Base-by-base conservation (phyloP, 257 asterid genomes). In the Gynochthodes officinalis region DNA sequence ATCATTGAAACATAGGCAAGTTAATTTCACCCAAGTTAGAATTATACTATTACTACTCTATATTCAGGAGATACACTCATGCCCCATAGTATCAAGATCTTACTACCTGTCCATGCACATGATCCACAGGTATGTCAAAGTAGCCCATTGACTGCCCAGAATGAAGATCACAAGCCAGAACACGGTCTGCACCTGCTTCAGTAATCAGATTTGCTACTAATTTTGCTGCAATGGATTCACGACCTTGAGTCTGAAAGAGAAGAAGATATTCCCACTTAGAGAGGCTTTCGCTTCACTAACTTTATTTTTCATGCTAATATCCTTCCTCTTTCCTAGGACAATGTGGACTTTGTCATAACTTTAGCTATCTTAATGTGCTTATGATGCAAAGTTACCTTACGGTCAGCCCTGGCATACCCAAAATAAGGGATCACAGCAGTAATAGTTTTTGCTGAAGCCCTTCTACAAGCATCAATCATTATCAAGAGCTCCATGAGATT, bases 111-210 rank as follows among this genome's bases (percentile, higher is more conserved):
- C 97, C 86, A 82, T 92, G 81, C 4, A 92, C 92, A 64, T 92
- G 97, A 78, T 92, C 97, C 86, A 92, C 97, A 0, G 97, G 97
- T 77, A 92, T 92, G 80, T 92, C 97, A 49, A 92, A 92, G 81
- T 89, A 89, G 71, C 97, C 97, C 93, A 92, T 88, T 77, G 97
- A 88, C 80, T 89, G 97, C 67, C 97, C 97, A 50, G 97, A 92
- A 81, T 92, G 97, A 69, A 92, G 91, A 82, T 92, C 97, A 83
- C 96, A 92, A 68, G 96, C 93, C 73, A 92, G 91, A 82, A 92
- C 93, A 49, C 97, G 93, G 82, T 92, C 92, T 16, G 96, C 97
- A 40, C 97, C 97, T 74, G 97, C 81, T 82, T 88, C 93, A 19
- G 96, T 92, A 62, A 92, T 89, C 64, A 89, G 86, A 82, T 92